Evolutionary conservation across 2,329 filamentous ascomycete species (phyloP), one percentile per base, ranked within the genome.

Genomic region (Massarina eburnea): DNA sequence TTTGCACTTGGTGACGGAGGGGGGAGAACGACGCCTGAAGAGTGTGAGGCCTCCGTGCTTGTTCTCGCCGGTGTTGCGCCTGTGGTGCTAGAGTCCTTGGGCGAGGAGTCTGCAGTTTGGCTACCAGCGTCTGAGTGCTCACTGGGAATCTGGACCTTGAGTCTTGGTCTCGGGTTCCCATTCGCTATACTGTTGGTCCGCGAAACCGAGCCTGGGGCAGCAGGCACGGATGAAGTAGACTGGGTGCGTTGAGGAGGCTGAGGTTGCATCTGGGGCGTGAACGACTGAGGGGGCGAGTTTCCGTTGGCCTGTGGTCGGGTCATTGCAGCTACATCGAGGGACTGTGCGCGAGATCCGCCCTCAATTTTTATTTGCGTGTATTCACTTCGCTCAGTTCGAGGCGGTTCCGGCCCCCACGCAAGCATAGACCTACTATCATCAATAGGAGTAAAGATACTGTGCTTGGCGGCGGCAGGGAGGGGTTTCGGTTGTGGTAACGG

Each of bases 401-500:
- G 67, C 18, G 71, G 64, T 39, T 79, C 71, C 77, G 8, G 82
- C 62, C 20, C 74, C 75, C 75, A 75, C 85, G 67, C 90, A 34
- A 96, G 73, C 47, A 96, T 86, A 1, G 91, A 96, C 39, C 89
- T 82, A 59, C 88, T 91, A 66, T 96, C 91, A 61, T 97, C 94
- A 52, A 99, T 95, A 0, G 94, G 94, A 0, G 94, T 99, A 66
- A 97, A 97, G 48, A 99, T 97, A 68, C 91, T 96, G 47, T 91
- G 86, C 18, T 86, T 86, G 67, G 91, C 91, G 26, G 78, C 72
- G 26, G 73, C 70, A 7, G 78, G 76, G 3, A 81, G 58, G 5
- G 88, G 85, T 61, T 86, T 88, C 2, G 86, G 85, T 52, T 88
- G 74, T 56, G 45, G 83, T 73, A 66, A 78, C 66, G 56, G 81